A percentile compares a stretch with the other conserved stretches of the same genome.
Evolutionary conservation across 1,139 yeast genomes (phyloP).

Genomic region (Sugiyamaella novakii): DNA sequence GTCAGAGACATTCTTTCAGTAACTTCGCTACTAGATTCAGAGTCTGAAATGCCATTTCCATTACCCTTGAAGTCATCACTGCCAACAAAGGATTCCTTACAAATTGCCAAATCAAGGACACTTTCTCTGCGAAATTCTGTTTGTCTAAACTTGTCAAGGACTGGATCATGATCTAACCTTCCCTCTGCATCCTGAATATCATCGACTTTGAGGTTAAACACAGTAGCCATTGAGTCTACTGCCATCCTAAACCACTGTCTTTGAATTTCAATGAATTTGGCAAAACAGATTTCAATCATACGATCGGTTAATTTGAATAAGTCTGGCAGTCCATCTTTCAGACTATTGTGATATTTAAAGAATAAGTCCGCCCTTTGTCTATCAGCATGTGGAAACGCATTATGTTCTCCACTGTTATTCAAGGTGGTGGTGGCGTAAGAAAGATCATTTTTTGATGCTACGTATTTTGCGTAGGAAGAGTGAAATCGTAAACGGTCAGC

Average conservation of each 20-base stretch:
- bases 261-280: constrained; percentile 33
- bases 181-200: constrained; percentile 27
- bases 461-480: constrained; percentile 30
- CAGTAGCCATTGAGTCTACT: constrained; percentile 35
- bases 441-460: constrained; percentile 26
- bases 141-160: constrained; percentile 27
- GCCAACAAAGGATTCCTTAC: constrained; percentile 13
- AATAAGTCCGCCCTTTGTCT: constrained; percentile 32
- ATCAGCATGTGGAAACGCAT: constrained; percentile 22
- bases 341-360: constrained; percentile 32
- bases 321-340: constrained; percentile 38
- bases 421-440: constrained; percentile 12
- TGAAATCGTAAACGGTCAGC: constrained; percentile 32
- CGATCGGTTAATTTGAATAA: constrained; percentile 33
- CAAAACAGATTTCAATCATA: constrained; percentile 31
- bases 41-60: constrained; percentile 2
- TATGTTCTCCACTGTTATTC: constrained; percentile 9
- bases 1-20: constrained; percentile 7
- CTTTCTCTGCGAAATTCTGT: constrained; percentile 6
- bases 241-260: constrained; percentile 35
- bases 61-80: constrained; percentile 2
- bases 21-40: constrained; percentile 2
- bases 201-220: constrained; percentile 28
- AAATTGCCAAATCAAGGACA: constrained; percentile 18
- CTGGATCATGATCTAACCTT: constrained; percentile 33